phyloP scores from a whole-genome alignment of 2,329 filamentous ascomycete genomes.

The Neofusicoccum sp. region DNA sequence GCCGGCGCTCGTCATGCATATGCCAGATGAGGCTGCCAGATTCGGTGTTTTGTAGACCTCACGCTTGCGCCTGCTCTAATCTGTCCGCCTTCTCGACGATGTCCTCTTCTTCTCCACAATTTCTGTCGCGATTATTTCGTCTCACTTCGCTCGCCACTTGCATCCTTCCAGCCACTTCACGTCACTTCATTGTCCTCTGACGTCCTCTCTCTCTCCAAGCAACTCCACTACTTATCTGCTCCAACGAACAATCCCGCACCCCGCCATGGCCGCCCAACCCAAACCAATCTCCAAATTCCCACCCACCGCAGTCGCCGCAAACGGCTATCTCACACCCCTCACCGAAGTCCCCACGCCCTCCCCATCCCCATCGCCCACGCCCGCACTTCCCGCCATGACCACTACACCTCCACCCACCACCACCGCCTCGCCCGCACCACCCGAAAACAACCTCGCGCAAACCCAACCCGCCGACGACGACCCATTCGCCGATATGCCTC shows the following conservation, averaged over 20 bases:
- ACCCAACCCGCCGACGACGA: constrained; percentile 16
- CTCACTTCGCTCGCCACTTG: too few relatives aligned
- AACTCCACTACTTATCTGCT: neutral
- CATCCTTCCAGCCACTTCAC: too few relatives aligned
- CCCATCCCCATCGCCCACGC: neutral
- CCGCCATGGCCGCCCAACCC: neutral
- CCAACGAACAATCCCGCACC: neutral
- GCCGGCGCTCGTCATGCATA: neutral
- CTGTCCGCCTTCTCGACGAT: too few relatives aligned
- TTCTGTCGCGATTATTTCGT: too few relatives aligned
- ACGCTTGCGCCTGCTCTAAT: too few relatives aligned
- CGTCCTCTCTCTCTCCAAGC: neutral
- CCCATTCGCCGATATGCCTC: constrained; percentile 18
- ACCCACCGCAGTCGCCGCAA: neutral
- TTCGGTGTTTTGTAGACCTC: too few relatives aligned
- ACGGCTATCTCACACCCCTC: neutral
- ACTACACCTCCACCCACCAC: neutral
- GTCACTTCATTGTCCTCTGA: too few relatives aligned
- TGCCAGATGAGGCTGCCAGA: neutral
- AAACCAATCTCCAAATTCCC: neutral
- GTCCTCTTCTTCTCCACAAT: too few relatives aligned
- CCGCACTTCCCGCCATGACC: neutral
- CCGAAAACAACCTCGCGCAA: constrained; percentile 17
- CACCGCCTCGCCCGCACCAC: neutral
- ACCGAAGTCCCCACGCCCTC: neutral